phyloP scores from a whole-genome alignment of 768 basidiomycete species.

The Saitozyma sp. region DNA sequence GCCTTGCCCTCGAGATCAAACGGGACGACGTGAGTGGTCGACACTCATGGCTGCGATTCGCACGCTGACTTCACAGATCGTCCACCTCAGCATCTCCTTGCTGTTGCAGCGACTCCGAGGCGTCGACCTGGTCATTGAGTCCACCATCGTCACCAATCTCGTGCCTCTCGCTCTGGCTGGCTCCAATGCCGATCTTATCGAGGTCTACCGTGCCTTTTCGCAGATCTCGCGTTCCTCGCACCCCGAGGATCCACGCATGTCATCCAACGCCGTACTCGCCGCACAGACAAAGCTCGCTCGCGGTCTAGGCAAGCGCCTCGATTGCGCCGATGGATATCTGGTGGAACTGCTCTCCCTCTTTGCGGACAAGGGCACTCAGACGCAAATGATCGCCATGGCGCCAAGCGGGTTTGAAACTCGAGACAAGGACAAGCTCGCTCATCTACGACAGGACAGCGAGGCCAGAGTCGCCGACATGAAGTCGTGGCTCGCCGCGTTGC shows the following conservation, averaged over 20 bases:
- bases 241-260: slow-evolving; percentile 80
- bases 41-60: not conserved
- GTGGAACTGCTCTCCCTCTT: slow-evolving; percentile 82
- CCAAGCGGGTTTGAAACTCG: slow-evolving; percentile 61
- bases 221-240: slow-evolving; percentile 81
- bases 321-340: slow-evolving; percentile 75
- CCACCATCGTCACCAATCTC: slow-evolving; percentile 85
- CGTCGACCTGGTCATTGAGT: slow-evolving; percentile 83
- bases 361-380: slow-evolving; percentile 84
- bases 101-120: slow-evolving; percentile 79
- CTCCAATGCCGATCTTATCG: slow-evolving; percentile 71
- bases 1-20: slow-evolving; percentile 80
- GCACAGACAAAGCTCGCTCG: slow-evolving; percentile 87
- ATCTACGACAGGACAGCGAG: slow-evolving; percentile 22
- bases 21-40: slow-evolving; percentile 69
- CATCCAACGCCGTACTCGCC: slow-evolving; percentile 88
- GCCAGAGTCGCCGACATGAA: slow-evolving; percentile 59
- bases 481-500: slow-evolving; percentile 78
- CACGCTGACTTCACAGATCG: slow-evolving; percentile 61
- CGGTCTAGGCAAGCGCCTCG: slow-evolving; percentile 70
- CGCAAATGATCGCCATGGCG: slow-evolving; percentile 69
- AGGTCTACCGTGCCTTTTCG: slow-evolving; percentile 82
- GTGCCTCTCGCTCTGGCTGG: slow-evolving; percentile 83
- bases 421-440: slow-evolving; percentile 53
- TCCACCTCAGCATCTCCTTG: slow-evolving; percentile 86